A percentile compares a stretch with the other conserved stretches of the same genome.
Conservation (phyloP, 1,284 basidiomycete genomes). For the Apiotrichum akiyoshidainum region DNA sequence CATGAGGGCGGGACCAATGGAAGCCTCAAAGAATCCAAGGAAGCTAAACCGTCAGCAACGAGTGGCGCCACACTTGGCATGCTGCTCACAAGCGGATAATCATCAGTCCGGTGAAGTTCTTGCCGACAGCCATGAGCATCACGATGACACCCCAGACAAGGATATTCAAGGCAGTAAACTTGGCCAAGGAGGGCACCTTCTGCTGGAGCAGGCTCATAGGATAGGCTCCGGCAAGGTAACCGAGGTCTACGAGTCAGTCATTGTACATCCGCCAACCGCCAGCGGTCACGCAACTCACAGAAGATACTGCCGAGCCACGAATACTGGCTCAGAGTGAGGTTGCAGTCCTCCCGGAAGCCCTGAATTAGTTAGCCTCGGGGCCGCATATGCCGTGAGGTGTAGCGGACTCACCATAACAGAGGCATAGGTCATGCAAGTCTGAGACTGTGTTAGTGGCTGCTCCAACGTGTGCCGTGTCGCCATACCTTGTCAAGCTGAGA, state of each 20-base stretch:
- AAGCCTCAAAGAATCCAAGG: constrained; percentile 18
- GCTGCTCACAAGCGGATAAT: constrained; percentile 52
- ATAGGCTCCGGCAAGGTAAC: constrained; percentile 25
- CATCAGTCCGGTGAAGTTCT: constrained; percentile 65
- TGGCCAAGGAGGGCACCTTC: constrained; percentile 22
- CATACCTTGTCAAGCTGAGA: constrained; percentile 1
- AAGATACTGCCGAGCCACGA: constrained; percentile 25
- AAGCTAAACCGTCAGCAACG: constrained; percentile 3
- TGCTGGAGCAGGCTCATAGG: constrained; percentile 24
- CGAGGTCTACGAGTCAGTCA: constrained; percentile 11
- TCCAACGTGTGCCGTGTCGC: no score
- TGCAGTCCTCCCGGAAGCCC: constrained; percentile 50
- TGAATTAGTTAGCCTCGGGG: not conserved
- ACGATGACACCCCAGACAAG: constrained; percentile 16
- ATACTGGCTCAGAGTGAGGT: constrained; percentile 22
- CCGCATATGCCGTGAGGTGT: not conserved
- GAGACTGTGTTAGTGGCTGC: not conserved
- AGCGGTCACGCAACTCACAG: constrained; percentile 13
- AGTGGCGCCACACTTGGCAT: not conserved
- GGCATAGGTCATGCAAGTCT: not conserved
- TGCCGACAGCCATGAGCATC: not conserved
- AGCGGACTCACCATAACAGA: not conserved
- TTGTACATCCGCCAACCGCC: not conserved
- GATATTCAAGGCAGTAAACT: constrained; percentile 35
- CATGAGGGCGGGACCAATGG: constrained; percentile 17